phyloP scores from a whole-genome alignment of 495 filamentous ascomycete genomes.

The Penicillium manginii region DNA sequence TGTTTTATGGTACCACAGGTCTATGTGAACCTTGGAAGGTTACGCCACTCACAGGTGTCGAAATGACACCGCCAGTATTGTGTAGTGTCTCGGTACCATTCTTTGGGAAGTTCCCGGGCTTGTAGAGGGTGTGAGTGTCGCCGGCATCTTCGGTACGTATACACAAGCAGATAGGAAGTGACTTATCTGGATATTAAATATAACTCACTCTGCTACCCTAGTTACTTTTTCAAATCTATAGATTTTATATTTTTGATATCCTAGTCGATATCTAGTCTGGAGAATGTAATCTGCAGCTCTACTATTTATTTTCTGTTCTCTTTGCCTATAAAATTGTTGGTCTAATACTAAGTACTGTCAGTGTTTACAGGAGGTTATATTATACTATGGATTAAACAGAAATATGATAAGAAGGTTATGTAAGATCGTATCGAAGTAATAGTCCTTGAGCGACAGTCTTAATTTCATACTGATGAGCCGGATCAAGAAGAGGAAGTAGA shows the following conservation, averaged over 20 bases:
- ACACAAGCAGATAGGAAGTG: too few relatives aligned
- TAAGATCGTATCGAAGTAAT: constrained; percentile 33
- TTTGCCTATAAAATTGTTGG: constrained; percentile 44
- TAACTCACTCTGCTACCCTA: too few relatives aligned
- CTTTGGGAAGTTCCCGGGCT: constrained; percentile 9
- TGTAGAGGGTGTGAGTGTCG: constrained; percentile 15
- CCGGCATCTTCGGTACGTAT: constrained; percentile 12
- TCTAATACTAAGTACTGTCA: constrained; percentile 31
- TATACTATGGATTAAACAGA: constrained; percentile 39
- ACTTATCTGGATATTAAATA: too few relatives aligned
- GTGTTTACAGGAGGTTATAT: constrained; percentile 45
- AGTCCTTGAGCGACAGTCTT: constrained; percentile 15
- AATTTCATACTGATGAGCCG: background rate
- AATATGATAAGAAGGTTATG: constrained; percentile 29
- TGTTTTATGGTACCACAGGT: constrained; percentile 7
- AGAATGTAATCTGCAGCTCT: constrained; percentile 50
- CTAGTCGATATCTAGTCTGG: constrained; percentile 53
- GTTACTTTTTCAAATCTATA: too few relatives aligned
- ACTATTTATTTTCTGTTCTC: constrained; percentile 46
- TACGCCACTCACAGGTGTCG: constrained; percentile 18
- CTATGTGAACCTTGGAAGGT: constrained; percentile 31
- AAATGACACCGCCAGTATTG: constrained; percentile 16
- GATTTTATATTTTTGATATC: constrained; percentile 46
- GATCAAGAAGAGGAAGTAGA: constrained; percentile 2
- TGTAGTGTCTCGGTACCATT: constrained; percentile 22